phyloP scores from a whole-genome alignment of 805 yeast genomes.

The Priceomyces medius region DNA sequence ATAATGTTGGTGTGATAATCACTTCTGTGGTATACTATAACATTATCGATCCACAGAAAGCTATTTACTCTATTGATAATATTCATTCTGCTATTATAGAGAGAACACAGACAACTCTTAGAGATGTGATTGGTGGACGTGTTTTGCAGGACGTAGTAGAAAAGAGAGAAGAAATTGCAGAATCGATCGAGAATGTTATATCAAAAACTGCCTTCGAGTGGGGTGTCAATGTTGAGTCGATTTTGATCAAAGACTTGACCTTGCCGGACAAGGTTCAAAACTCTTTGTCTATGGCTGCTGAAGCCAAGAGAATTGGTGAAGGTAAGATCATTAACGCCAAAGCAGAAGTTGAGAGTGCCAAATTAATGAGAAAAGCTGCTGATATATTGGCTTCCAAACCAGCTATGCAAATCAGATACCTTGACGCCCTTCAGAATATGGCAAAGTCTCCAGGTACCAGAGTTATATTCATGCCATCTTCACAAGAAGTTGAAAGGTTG shows the following conservation, averaged over 20 bases:
- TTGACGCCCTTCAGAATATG: constrained; percentile 78
- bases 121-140: constrained; percentile 70
- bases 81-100: constrained; percentile 58
- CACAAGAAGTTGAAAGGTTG: constrained; percentile 41
- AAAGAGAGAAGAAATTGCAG: constrained; percentile 69
- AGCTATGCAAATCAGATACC: constrained; percentile 75
- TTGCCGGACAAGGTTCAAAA: constrained; percentile 55
- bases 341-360: constrained; percentile 75
- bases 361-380: constrained; percentile 75
- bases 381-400: constrained; percentile 71
- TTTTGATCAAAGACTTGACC: constrained; percentile 63
- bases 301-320: constrained; percentile 74
- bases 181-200: constrained; percentile 59
- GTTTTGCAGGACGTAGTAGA: constrained; percentile 70
- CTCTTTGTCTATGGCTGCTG: constrained; percentile 71
- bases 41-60: constrained; percentile 65
- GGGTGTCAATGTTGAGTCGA: constrained; percentile 70
- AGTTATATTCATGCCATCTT: constrained; percentile 70
- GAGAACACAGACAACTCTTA: constrained; percentile 68
- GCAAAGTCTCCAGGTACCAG: constrained; percentile 60
- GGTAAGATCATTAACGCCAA: constrained; percentile 71
- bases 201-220: constrained; percentile 61
- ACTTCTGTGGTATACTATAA: constrained; percentile 69
- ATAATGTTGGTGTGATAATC: constrained; percentile 60
- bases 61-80: constrained; percentile 55